Conservation (phyloP, 805 yeast species). For the Yamadazyma nakazawae region DNA sequence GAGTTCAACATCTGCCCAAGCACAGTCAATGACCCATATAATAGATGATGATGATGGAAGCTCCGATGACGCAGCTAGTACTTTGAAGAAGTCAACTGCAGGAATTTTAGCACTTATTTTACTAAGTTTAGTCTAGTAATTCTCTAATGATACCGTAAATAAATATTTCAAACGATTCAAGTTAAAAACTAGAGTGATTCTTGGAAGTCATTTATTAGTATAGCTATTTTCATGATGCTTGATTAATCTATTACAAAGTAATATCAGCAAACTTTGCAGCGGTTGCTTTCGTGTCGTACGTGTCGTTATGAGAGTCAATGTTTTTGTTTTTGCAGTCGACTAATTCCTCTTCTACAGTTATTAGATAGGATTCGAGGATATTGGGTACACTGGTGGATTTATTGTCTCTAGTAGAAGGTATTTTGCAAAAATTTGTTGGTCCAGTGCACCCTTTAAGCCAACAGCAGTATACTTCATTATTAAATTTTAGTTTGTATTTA, state of each 20-base stretch:
- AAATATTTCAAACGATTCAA: too few species aligned
- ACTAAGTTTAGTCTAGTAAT: slow-evolving; percentile 2
- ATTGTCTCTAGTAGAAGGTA: neutral
- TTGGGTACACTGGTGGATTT: neutral
- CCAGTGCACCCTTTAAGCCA: neutral
- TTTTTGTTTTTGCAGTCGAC: neutral
- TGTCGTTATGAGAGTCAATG: neutral
- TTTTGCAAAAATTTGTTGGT: neutral
- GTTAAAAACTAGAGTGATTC: neutral
- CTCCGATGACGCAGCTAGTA: slow-evolving; percentile 7
- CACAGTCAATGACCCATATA: neutral
- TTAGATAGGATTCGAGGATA: neutral
- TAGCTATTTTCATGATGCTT: neutral
- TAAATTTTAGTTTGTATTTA: neutral
- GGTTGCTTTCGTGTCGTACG: neutral
- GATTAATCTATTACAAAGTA: neutral
- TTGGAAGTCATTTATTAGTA: neutral
- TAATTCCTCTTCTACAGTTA: neutral
- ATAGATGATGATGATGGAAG: slow-evolving; percentile 2
- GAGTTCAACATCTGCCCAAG: neutral
- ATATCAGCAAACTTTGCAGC: neutral
- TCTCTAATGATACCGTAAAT: neutral
- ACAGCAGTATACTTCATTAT: neutral
- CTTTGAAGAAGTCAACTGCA: neutral
- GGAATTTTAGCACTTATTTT: slow-evolving; percentile 3